These are phyloP conservation scores for Zopfia rhizophila DNA, from an alignment of 2,329 filamentous ascomycete species.

Conservation along the genomic window DNA sequence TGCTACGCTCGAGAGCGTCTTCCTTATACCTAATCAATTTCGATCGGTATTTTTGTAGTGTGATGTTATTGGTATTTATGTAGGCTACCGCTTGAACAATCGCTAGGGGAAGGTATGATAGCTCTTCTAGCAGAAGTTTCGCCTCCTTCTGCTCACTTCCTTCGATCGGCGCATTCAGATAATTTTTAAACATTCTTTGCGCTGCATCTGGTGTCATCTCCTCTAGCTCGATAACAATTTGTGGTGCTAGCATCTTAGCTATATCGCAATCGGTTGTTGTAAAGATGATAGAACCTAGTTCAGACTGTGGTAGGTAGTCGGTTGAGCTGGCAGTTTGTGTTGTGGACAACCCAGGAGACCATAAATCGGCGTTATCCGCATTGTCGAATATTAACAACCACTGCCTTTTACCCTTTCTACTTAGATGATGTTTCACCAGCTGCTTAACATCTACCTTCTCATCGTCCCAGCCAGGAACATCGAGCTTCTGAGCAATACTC, in stretches of 20 bases:
- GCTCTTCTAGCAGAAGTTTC: conserved; percentile 23
- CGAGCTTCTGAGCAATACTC: conserved; percentile 37
- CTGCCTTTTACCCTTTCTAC: conserved; percentile 2
- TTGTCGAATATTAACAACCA: conserved; percentile 32
- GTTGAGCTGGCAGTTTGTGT: conserved; percentile 24
- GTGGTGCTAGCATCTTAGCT: conserved; percentile 24
- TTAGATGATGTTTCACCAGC: conserved; percentile 27
- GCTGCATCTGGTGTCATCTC: conserved; percentile 28
- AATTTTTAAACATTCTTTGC: conserved; percentile 28
- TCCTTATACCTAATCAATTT: conserved; percentile 33
- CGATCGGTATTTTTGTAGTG: conserved; percentile 24
- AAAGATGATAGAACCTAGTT: conserved; percentile 26
- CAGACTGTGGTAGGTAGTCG: conserved; percentile 26
- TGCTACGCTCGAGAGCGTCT: conserved; percentile 45
- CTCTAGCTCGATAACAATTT: conserved; percentile 25
- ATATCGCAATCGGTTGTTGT: conserved; percentile 27
- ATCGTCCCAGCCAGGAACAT: conserved; percentile 32
- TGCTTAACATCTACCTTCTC: conserved; percentile 28
- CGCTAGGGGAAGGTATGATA: conserved; percentile 32
- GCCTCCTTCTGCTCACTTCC: conserved; percentile 23
- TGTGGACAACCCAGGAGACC: conserved; percentile 15
- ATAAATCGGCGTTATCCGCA: conserved; percentile 35
- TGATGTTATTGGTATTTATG: conserved; percentile 20
- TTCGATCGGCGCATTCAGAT: conserved; percentile 16
- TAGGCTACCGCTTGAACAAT: conserved; percentile 31